Base-by-base conservation (phyloP, 345 rosid genomes). In the Hibiscus syriacus region DNA sequence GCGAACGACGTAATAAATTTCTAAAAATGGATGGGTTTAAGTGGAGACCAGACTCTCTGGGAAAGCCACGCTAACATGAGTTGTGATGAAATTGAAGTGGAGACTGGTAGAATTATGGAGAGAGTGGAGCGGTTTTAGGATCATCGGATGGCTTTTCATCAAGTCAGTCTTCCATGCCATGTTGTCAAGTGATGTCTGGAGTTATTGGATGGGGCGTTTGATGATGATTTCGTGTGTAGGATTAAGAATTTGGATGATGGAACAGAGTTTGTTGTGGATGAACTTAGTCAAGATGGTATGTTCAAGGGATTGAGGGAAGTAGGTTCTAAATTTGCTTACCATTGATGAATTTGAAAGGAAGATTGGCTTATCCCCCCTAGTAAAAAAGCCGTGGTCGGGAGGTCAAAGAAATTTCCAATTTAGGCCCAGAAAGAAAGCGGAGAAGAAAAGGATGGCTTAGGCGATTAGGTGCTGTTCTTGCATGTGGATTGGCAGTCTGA, bases 121-220 rank as follows among this genome's bases (percentile, higher is more conserved):
- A 49, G 23, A 49, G 54, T 49, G 54, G 54, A n/a, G 54, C 54
- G 54, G 54, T 49, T n/a, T 49, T 49, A 49, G 54, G 54, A 49
- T 49, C 23, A 49, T 49, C 54, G 6, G 49, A 45, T 45, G 49
- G 49, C 3, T 45, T 45, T 14, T 49, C 11, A 5, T 49, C 54
- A 1, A 49, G 54, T 17, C 54, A 49, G 54, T 49, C 54, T n/a
- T 19, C 54, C 3, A 2, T 49, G 54, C 5, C 54, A 17, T 49
- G 25, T 49, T 17, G 54, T 49, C 54, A 19, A 49, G 54, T 49
- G 54, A 49, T 45, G 50, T 45, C 50, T 19, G 20, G 50, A 14
- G 20, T 45, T 45, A 19, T 45, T 45, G 3, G 50, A 45, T 49
- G 54, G 22, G 25, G 25, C 3, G 22, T 17, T 49, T 17, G 54